Evolutionary conservation across 2,329 filamentous ascomycete genomes (phyloP).

Genomic region (Diaporthe velutina): DNA sequence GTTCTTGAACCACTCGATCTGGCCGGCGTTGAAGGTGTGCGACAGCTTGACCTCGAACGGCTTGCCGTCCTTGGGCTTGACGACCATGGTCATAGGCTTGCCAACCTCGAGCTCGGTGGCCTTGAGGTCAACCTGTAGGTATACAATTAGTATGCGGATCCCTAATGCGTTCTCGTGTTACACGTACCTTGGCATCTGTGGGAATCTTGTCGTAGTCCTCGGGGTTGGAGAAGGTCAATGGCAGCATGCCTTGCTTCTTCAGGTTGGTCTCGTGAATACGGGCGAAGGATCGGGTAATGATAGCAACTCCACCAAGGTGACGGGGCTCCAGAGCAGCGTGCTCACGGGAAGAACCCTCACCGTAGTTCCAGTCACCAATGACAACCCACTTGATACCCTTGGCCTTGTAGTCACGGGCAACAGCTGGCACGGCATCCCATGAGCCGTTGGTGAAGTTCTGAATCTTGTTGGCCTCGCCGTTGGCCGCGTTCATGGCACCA

Average conservation of each 20-base stretch:
- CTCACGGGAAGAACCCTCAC: slow-evolving; percentile 97
- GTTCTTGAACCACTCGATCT: slow-evolving; percentile 99
- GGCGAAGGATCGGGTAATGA: slow-evolving; percentile 95
- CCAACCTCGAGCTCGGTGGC: slow-evolving; percentile 92
- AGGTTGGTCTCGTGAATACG: slow-evolving; percentile 99
- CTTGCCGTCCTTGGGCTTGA: slow-evolving; percentile 90
- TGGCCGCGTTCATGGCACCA: slow-evolving; percentile 94
- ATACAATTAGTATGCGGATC: not conserved
- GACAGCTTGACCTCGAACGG: slow-evolving; percentile 85
- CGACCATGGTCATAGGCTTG: slow-evolving; percentile 90
- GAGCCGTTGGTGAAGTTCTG: slow-evolving; percentile 89
- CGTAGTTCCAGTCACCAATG: slow-evolving; percentile 99
- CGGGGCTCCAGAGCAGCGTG: slow-evolving; percentile 98
- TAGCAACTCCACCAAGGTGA: slow-evolving; percentile 95
- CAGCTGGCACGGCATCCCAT: slow-evolving; percentile 89
- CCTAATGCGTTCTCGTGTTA: not conserved
- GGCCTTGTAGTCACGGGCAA: slow-evolving; percentile 98
- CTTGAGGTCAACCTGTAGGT: slow-evolving; percentile 79
- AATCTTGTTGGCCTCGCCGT: slow-evolving; percentile 97
- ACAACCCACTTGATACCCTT: slow-evolving; percentile 97
- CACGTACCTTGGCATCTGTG: slow-evolving; percentile 82
- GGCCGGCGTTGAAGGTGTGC: slow-evolving; percentile 98
- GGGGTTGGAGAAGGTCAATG: slow-evolving; percentile 92
- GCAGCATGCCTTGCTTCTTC: slow-evolving; percentile 99
- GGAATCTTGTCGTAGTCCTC: slow-evolving; percentile 98